Base-by-base conservation (phyloP, 2,329 filamentous ascomycete species). In the Xylaria sp. region DNA sequence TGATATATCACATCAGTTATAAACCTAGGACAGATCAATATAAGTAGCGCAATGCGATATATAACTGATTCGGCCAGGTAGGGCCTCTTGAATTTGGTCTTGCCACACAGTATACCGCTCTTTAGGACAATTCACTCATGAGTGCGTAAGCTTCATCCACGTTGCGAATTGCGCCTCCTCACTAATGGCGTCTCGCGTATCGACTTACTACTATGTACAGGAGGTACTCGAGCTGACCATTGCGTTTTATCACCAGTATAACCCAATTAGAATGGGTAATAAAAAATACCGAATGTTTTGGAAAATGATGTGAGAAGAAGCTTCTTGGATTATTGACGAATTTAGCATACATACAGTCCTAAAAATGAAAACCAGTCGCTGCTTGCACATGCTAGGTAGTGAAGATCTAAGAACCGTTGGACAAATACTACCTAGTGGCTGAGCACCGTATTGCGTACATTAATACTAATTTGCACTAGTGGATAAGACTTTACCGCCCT, bases 151-250 rank as follows among this genome's bases (percentile, higher is more conserved):
- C 34, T 50, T 68, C 46, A 62, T 66, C 56, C 32, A 59, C 32
- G 28, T 10, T 34, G 65, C 39, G 59, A 63, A 61, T 65, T 73
- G 56, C 58, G 63, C 60, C 57, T 65, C 61, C 57, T 65, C 61
- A 48, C 32, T 58, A 48, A 63, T 63, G 63, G 61, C 59, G 57
- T 66, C 9, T 62, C 34, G 18, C 28, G 10, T 62, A 44, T 44
- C 44, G 41, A 37, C 32, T 51, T 18, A 37, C 34, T 37, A 37
- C 34, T 37, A 28, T 28, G 28, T 28, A 28, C 28, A 28, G 28
- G 32, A 58, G 55, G 20, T 56, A 60, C 34, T 58, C 20, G 32
- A 44, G 54, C 34, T 15, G 34, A 65, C 41, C 46, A 65, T 44
- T 39, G 20, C 44, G 20, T 18, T 51, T 32, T 41, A 32, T 41